A percentile compares a stretch with the other conserved stretches of the same genome.
These are phyloP conservation scores for Cinnamomum micranthum DNA, from an alignment of 164 flowering plant genomes.

Conservation along the genomic window DNA sequence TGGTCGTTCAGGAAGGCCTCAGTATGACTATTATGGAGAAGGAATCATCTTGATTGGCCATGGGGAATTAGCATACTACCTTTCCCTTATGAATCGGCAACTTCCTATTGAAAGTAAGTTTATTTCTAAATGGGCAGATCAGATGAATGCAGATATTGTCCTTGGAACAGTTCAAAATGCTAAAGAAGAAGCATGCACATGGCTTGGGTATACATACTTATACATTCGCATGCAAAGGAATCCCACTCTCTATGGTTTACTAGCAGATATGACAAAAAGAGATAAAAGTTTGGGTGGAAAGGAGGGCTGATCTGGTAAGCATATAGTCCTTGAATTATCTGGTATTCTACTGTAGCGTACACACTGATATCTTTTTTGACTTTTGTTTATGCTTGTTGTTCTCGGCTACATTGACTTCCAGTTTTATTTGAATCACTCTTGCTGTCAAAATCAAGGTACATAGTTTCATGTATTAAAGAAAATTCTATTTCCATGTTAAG, in stretches of 20 bases:
- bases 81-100: constrained; percentile 93
- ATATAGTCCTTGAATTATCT: background rate
- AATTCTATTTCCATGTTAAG: too few relatives aligned
- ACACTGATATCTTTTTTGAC: too few relatives aligned
- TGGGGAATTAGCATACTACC: constrained; percentile 80
- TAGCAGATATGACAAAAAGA: constrained; percentile 53
- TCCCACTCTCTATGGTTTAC: constrained; percentile 76
- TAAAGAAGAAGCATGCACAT: constrained; percentile 80
- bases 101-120: constrained; percentile 98
- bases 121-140: constrained; percentile 89
- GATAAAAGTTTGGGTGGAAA: constrained; percentile 71
- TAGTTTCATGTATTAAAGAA: too few relatives aligned
- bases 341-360: too few relatives aligned
- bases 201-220: constrained; percentile 88
- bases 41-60: constrained; percentile 91
- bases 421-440: too few relatives aligned
- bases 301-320: constrained; percentile 94
- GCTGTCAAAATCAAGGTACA: too few relatives aligned
- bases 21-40: constrained; percentile 85
- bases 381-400: too few relatives aligned
- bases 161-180: constrained; percentile 97
- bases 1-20: constrained; percentile 99
- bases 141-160: constrained; percentile 95
- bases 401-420: too few relatives aligned
- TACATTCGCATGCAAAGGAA: constrained; percentile 84